Evolutionary conservation across 2,329 filamentous ascomycete genomes (phyloP), one percentile per base, ranked within the genome.

Genomic region (Fusarium albosuccineum): DNA sequence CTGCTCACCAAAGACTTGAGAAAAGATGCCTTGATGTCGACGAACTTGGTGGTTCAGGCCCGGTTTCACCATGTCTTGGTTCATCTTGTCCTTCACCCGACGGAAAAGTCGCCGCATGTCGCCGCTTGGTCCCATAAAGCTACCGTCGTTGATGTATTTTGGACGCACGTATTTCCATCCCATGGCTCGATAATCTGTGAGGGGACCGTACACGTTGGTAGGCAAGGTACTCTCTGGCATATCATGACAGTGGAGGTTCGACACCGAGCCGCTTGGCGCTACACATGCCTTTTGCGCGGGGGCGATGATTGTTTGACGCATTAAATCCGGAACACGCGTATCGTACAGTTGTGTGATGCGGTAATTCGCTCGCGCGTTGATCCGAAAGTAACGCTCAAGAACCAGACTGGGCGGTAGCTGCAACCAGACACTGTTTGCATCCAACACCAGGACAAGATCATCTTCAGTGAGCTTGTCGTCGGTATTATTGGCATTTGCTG

Each of bases 401-500:
- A 76, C 64, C 3, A 76, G 68, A 14, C 66, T 71, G 1, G 74
- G 73, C 2, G 74, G 74, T 1, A 76, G 60, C 46, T 76, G 74
- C 11, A 76, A 57, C 74, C 74, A 76, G n/a, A 76, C 59, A 34
- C 76, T 74, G 44, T 75, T 72, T 13, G 74, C 74, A 39, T 76
- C 74, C n/a, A 76, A 63, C 55, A 76, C 72, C 7, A 76, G 49
- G 8, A 75, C 61, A 11, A 76, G 34, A 29, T 76, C 74, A 14
- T 76, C 54, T 14, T 75, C 68, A 6, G 52, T 60, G 1, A 73
- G 54, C 41, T 29, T 64, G 11, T 73, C 70, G n/a, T 61, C 56
- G 1, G 68, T 27, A 3, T 41, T 60, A 10, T 60, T 41, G 10
- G 64, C 53, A 1, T 66, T 42, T 5, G 66, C 67, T 0, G 66